Evolutionary conservation across 176 grass and related monocot species (phyloP).

Genomic region (Elaeis guineensis): DNA sequence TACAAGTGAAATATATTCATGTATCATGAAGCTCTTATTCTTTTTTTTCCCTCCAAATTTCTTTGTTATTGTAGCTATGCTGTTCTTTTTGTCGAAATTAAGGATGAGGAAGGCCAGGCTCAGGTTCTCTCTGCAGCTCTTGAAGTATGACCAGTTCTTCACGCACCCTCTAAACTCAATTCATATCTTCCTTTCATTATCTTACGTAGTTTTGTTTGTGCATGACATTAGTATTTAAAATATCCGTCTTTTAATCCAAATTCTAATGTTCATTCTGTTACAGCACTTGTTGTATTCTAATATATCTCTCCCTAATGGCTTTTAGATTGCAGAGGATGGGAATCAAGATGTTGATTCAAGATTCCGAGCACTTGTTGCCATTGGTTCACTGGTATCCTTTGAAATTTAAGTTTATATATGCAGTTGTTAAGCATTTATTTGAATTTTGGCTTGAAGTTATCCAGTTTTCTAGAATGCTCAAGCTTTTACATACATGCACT

Average conservation of each 20-base stretch:
- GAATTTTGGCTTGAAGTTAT: too few species aligned
- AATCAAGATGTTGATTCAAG: conserved; percentile 69
- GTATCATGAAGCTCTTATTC: too few species aligned
- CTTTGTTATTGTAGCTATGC: conserved; percentile 45
- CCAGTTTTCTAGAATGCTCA: too few species aligned
- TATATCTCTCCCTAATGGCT: conserved; percentile 10
- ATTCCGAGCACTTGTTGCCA: conserved; percentile 71
- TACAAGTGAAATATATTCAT: too few species aligned
- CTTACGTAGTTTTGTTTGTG: too few species aligned
- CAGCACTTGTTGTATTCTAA: conserved; percentile 1
- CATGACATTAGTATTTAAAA: too few species aligned
- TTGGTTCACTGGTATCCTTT: conserved; percentile 96
- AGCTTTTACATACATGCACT: too few species aligned
- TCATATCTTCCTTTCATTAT: too few species aligned
- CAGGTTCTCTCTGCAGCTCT: conserved; percentile 86
- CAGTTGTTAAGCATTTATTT: conserved; percentile 5
- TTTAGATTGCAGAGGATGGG: conserved; percentile 81
- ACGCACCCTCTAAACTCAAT: background rate
- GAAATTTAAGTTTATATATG: conserved; percentile 1
- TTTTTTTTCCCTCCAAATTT: too few species aligned
- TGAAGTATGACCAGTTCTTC: conserved; percentile 37
- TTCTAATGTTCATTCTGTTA: too few species aligned
- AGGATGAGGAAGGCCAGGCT: conserved; percentile 79
- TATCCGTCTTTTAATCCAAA: too few species aligned
- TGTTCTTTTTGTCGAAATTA: conserved; percentile 75